Evolutionary conservation across 2,329 filamentous ascomycete genomes (phyloP), one percentile per base, ranked within the genome.

Genomic region (Ophiostoma australiae): DNA sequence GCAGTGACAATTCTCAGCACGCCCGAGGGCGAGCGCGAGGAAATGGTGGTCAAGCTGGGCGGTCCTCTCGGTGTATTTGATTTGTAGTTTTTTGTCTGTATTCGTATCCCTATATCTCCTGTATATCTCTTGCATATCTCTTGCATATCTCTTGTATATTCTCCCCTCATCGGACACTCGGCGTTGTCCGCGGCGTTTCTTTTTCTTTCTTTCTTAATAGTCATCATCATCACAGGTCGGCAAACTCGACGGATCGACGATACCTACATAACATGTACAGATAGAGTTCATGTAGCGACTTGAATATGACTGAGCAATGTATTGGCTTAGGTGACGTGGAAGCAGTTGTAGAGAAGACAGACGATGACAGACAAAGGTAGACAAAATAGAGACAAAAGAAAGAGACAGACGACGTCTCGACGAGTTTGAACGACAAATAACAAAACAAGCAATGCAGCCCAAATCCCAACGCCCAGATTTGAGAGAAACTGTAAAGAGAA

Each of bases 1-100:
- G 94, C 94, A 0, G 89, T 98, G 20, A 98, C 94, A 1, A 90
- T 89, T 33, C 83, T 97, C 72, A 97, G 93, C 78, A 92, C 90
- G 2, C 84, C 90, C 0, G 84, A 90, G 72, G 92, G 89, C 3
- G 94, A 98, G 82, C 90, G 90, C 80, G 91, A 96, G 72, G 95
- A 98, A 83, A 97, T 98, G 93, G 84, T 90, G 76, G 89, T 88
- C 7, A 94, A 94, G 80, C 80, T 92, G 68, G 84, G 83, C 68
- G 86, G 86, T 2, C 86, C 86, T 13, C 76, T 88, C 75, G 82
- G 84, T 0, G 79, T 85, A 3, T 86, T 88, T 73, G 78, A 77
- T n/a, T 76, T 77, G 44, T 67, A 7, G 20, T 41, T 41, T 1
- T 15, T 4, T 41, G 15, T 41, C 37, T 39, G 37, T 39, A 41